Evolutionary conservation across 305 asterid species (phyloP).

Genomic region (Fraxinus xanthoxyloides): DNA sequence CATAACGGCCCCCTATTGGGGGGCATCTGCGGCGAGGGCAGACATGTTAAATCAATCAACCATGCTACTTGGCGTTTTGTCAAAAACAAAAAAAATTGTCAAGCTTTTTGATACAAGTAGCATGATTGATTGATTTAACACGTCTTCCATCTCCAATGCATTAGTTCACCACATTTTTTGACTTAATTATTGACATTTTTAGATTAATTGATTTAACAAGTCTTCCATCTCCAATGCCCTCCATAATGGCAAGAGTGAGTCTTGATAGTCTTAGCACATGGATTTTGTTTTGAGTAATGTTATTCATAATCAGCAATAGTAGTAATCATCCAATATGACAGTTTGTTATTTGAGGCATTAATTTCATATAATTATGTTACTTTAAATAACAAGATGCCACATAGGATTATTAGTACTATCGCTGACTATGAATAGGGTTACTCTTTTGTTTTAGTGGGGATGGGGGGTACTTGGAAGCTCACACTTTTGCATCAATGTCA

Average conservation of each 20-base stretch:
- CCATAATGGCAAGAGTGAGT: neutral
- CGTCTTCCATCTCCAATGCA: neutral
- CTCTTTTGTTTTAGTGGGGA: neutral
- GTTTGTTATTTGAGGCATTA: too few species aligned
- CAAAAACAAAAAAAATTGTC: too few species aligned
- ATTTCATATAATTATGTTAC: neutral
- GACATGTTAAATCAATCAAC: too few species aligned
- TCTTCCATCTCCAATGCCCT: neutral
- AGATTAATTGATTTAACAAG: neutral
- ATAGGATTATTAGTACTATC: neutral
- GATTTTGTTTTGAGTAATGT: neutral
- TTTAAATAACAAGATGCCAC: neutral
- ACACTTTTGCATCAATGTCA: too few species aligned
- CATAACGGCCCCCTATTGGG: too few species aligned
- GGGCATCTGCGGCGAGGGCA: too few species aligned
- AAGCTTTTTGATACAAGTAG: too few species aligned
- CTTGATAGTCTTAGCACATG: neutral
- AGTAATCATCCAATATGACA: neutral
- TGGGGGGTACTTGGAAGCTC: neutral
- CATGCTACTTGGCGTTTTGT: too few species aligned
- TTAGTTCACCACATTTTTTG: too few species aligned
- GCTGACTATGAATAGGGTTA: neutral
- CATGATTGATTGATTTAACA: neutral
- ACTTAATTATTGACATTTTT: neutral
- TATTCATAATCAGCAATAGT: neutral